Percentiles rank a stretch among this genome's conserved stretches.
Evolutionary conservation across 208 protist species (phyloP).

Genomic region (Acanthamoeba castellanii): DNA sequence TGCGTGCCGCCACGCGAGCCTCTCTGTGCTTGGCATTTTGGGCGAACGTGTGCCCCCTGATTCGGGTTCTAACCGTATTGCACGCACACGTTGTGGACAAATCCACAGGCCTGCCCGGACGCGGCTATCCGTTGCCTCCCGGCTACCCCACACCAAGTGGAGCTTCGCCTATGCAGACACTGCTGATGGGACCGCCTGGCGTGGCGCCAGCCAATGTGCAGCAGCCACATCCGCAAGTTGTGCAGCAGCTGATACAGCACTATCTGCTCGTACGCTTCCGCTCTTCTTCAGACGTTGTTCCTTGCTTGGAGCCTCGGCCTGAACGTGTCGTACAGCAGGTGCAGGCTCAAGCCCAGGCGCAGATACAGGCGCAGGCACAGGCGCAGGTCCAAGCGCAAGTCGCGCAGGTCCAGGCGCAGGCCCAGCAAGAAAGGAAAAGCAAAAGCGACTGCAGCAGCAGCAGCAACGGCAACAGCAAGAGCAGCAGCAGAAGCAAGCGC

Average conservation of each 20-base stretch:
- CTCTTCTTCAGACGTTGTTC: neutral
- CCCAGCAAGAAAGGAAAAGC: neutral
- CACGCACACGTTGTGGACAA: no score
- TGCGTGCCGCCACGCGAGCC: no score
- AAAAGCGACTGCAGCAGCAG: neutral
- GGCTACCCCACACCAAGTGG: neutral
- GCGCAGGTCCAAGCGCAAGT: neutral
- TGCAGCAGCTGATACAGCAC: constrained; percentile 54
- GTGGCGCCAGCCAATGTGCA: neutral
- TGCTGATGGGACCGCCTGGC: neutral
- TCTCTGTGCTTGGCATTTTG: no score
- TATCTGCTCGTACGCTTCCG: neutral
- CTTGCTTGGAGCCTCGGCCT: neutral
- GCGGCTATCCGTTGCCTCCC: neutral
- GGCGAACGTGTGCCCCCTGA: no score
- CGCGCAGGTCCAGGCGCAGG: neutral
- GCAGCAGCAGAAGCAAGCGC: neutral
- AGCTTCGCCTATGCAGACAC: neutral
- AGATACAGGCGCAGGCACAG: neutral
- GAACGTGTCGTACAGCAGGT: neutral
- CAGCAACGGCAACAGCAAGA: neutral
- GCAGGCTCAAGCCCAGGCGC: neutral
- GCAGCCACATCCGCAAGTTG: constrained; percentile 11
- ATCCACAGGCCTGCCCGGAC: neutral
- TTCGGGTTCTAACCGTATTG: no score